Conservation (phyloP, 106 monocot genomes). For the Amphibolis antarctica region DNA sequence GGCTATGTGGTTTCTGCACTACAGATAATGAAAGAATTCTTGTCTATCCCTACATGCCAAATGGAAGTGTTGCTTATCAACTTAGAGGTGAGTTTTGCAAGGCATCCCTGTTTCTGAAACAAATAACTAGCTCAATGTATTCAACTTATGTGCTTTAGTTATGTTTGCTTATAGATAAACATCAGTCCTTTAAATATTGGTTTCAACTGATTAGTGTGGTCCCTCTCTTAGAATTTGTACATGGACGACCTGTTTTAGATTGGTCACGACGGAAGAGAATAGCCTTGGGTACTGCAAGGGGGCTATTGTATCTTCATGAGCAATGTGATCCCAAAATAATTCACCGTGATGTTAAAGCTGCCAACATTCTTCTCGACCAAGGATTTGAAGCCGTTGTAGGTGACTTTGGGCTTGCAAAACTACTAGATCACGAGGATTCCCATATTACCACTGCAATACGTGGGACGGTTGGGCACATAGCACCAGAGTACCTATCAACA, state of each 20-base stretch:
- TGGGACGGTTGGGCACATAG: conserved; percentile 95
- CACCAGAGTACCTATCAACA: conserved; percentile 88
- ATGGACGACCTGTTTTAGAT: conserved; percentile 65
- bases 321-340: conserved; percentile 97
- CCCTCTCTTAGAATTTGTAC: conserved; percentile 39
- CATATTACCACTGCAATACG: conserved; percentile 96
- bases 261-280: conserved; percentile 76
- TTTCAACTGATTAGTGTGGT: background rate
- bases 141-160: too few relatives aligned
- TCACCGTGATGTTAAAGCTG: conserved; percentile 90
- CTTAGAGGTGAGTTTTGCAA: conserved; percentile 43
- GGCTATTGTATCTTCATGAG: conserved; percentile 81
- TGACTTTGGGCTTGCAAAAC: conserved; percentile 88
- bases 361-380: conserved; percentile 83
- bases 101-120: too few relatives aligned
- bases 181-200: background rate
- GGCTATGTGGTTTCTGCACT: conserved; percentile 67
- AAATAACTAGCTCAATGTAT: too few relatives aligned
- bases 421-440: conserved; percentile 82
- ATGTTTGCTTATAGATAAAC: too few relatives aligned
- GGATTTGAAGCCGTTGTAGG: conserved; percentile 93
- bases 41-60: conserved; percentile 90
- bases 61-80: conserved; percentile 93
- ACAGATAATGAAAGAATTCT: conserved; percentile 79
- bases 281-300: conserved; percentile 78